Evolutionary conservation across 2,329 filamentous ascomycete genomes (phyloP).

Genomic region (Fusarium burgessii): DNA sequence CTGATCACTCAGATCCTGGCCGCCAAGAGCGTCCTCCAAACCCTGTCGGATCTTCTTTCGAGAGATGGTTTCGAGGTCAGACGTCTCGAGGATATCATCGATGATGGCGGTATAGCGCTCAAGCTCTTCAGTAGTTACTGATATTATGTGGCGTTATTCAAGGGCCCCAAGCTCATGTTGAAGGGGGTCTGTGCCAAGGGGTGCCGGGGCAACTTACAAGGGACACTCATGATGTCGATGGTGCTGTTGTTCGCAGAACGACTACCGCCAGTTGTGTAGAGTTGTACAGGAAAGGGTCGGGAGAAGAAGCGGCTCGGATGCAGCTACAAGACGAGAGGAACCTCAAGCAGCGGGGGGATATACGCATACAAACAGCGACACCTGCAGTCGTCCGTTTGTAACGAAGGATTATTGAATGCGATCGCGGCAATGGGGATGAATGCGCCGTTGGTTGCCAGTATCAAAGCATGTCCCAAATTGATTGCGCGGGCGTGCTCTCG

Average conservation of each 20-base stretch:
- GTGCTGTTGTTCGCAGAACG: slow-evolving; percentile 1
- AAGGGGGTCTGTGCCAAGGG: slow-evolving; percentile 21
- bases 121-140: slow-evolving; percentile 65
- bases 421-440: slow-evolving; percentile 32
- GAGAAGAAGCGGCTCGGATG: slow-evolving; percentile 22
- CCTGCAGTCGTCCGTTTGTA: slow-evolving; percentile 21
- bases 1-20: slow-evolving; percentile 68
- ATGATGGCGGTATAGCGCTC: slow-evolving; percentile 68
- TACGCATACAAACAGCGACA: slow-evolving; percentile 33
- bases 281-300: slow-evolving; percentile 21
- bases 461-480: slow-evolving; percentile 39
- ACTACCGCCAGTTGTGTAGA: slow-evolving; percentile 3
- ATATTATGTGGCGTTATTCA: slow-evolving; percentile 12
- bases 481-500: slow-evolving; percentile 17
- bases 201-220: slow-evolving; percentile 38
- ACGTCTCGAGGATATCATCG: slow-evolving; percentile 68
- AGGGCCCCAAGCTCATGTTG: not conserved
- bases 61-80: slow-evolving; percentile 72
- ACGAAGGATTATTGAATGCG: slow-evolving; percentile 24
- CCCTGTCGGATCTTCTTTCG: slow-evolving; percentile 72
- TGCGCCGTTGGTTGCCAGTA: slow-evolving; percentile 37
- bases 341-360: slow-evolving; percentile 24
- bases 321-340: slow-evolving; percentile 15
- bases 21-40: slow-evolving; percentile 65
- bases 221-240: slow-evolving; percentile 42